A percentile compares a stretch with the other conserved stretches of the same genome.
Conservation (phyloP, 805 yeast species). For the Spathaspora hagerdaliae region DNA sequence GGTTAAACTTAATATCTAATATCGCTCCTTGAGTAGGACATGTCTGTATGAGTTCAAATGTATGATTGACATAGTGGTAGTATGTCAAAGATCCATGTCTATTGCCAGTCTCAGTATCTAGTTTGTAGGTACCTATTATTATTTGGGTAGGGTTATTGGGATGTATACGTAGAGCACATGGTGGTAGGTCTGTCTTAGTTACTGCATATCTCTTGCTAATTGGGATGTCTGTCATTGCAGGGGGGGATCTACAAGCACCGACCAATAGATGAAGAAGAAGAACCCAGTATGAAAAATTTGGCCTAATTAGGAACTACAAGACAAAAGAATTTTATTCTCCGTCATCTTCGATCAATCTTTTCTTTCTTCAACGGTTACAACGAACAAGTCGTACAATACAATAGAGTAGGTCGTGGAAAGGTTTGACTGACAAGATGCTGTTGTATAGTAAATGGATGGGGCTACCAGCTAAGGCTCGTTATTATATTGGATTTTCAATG, state of each 20-base stretch:
- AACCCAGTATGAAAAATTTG: too few species aligned
- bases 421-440: slow-evolving; percentile 8
- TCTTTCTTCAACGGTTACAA: too few species aligned
- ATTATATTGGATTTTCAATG: slow-evolving; percentile 39
- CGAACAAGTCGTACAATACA: too few species aligned
- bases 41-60: slow-evolving; percentile 11
- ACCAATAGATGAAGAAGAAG: too few species aligned
- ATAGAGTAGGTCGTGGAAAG: too few species aligned
- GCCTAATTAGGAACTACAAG: too few species aligned
- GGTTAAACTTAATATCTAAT: slow-evolving; percentile 69
- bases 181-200: slow-evolving; percentile 60
- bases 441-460: slow-evolving; percentile 34
- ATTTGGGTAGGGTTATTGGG: slow-evolving; percentile 46
- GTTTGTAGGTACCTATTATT: slow-evolving; percentile 76
- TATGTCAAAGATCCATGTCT: slow-evolving; percentile 63
- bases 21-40: slow-evolving; percentile 56
- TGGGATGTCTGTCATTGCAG: slow-evolving; percentile 7
- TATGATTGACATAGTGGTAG: slow-evolving; percentile 22
- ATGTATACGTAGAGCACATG: slow-evolving; percentile 71
- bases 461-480: slow-evolving; percentile 37
- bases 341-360: too few species aligned
- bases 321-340: too few species aligned
- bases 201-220: slow-evolving; percentile 19
- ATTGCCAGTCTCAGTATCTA: slow-evolving; percentile 50
- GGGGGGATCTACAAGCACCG: too few species aligned